Evolutionary conservation across 2,329 filamentous ascomycete genomes (phyloP).

Genomic region (Apiospora sp.): DNA sequence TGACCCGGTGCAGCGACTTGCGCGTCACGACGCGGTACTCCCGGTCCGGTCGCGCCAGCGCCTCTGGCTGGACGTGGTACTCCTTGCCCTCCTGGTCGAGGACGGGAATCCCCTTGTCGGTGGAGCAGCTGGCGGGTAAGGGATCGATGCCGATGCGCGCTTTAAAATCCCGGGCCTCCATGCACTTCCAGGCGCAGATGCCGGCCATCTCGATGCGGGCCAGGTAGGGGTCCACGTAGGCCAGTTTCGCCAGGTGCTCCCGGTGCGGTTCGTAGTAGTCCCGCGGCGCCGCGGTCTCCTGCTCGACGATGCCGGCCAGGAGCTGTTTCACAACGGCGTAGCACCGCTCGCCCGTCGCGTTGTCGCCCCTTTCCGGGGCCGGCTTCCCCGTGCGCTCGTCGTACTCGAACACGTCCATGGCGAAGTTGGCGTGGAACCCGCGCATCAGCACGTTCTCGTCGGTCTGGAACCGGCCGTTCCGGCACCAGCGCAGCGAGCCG

Average conservation of each 20-base stretch:
- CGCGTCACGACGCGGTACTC: not conserved
- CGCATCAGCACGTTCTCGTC: not conserved
- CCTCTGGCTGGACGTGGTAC: not conserved
- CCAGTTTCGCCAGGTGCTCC: not conserved
- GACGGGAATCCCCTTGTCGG: not conserved
- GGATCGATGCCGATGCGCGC: not conserved
- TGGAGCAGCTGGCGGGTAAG: not conserved
- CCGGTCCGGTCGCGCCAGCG: not conserved
- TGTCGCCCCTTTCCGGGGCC: not conserved
- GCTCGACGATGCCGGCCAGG: not conserved
- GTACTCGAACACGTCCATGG: not conserved
- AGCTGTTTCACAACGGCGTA: not conserved
- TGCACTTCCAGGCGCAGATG: slow-evolving; percentile 22
- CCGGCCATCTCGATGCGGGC: slow-evolving; percentile 22
- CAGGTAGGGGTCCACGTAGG: slow-evolving; percentile 8
- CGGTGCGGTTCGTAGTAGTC: not conserved
- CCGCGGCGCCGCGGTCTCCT: not conserved
- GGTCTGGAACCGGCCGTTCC: too few relatives aligned
- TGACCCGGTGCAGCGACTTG: not conserved
- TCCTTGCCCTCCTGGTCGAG: not conserved
- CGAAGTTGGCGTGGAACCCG: not conserved
- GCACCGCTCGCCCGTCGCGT: not conserved
- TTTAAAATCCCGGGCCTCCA: not conserved
- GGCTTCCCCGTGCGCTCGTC: slow-evolving; percentile 4
- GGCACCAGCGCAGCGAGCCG: not conserved